Conservation (phyloP, 495 filamentous ascomycete species). For the Neurospora tetrasperma region DNA sequence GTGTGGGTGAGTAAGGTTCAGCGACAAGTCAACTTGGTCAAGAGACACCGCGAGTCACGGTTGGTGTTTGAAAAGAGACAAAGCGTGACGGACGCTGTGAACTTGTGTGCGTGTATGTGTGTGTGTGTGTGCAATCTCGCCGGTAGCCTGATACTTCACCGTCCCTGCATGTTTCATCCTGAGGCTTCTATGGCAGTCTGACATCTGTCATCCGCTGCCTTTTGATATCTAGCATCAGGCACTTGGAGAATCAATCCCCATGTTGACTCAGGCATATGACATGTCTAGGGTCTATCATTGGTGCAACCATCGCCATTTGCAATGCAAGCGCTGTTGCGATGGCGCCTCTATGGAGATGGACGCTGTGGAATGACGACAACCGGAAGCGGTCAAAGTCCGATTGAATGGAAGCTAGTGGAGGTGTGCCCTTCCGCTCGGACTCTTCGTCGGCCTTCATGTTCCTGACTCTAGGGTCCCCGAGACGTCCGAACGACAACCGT, state of each 20-base stretch:
- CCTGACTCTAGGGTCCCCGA: not conserved
- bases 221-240: not conserved
- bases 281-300: not conserved
- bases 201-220: not conserved
- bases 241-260: not conserved
- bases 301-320: not conserved
- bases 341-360: not conserved
- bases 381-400: not conserved
- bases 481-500: not conserved
- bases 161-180: not conserved
- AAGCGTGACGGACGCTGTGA: not conserved
- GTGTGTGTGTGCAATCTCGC: not conserved
- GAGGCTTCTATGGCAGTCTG: not conserved
- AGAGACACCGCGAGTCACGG: not conserved
- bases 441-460: not conserved
- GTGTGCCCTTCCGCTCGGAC: not conserved
- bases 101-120: not conserved
- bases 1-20: not conserved
- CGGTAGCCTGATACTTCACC: not conserved
- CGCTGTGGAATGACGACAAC: not conserved
- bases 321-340: not conserved
- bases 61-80: not conserved
- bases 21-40: not conserved
- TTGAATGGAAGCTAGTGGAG: not conserved
- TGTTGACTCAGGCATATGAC: not conserved